These are phyloP conservation scores for Cladosporium colombiae DNA, from an alignment of 2,329 filamentous ascomycete genomes.

Conservation along the genomic window DNA sequence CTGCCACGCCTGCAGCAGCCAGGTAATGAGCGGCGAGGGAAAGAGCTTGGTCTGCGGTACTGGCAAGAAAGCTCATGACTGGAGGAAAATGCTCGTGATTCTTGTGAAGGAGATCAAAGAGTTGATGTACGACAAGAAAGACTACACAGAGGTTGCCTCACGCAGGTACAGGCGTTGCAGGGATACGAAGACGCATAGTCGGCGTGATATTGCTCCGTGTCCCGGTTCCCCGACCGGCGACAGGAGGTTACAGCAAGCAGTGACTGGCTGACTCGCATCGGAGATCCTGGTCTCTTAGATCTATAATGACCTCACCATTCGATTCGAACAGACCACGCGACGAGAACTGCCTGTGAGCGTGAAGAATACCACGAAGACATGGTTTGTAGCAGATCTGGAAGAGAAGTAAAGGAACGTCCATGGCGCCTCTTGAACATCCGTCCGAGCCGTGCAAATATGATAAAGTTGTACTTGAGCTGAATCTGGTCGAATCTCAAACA, in stretches of 20 bases:
- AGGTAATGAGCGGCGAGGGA: not conserved
- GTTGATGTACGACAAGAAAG: not conserved
- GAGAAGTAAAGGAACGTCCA: not conserved
- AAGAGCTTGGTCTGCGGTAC: not conserved
- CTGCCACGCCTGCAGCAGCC: not conserved
- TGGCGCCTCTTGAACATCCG: too few relatives aligned
- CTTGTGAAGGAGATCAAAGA: not conserved
- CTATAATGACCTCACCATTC: slow-evolving; percentile 16
- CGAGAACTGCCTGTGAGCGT: not conserved
- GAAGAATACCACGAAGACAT: not conserved
- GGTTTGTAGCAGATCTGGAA: not conserved
- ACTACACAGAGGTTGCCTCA: not conserved
- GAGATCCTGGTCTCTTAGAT: slow-evolving; percentile 2
- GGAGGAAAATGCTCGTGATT: too few relatives aligned
- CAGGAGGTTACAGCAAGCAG: too few relatives aligned
- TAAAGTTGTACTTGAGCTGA: not conserved
- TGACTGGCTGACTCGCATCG: slow-evolving; percentile 1
- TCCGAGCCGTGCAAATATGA: not conserved
- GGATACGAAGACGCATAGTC: not conserved
- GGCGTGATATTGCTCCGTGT: slow-evolving; percentile 5
- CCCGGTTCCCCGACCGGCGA: not conserved
- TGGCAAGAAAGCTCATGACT: not conserved
- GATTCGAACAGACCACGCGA: not conserved
- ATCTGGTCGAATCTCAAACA: not conserved
- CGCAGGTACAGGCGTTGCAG: not conserved